Percentiles rank a stretch among this genome's conserved stretches.
These are phyloP conservation scores for Arthrinium puccinioides DNA, from an alignment of 2,329 filamentous ascomycete species.

Conservation along the genomic window DNA sequence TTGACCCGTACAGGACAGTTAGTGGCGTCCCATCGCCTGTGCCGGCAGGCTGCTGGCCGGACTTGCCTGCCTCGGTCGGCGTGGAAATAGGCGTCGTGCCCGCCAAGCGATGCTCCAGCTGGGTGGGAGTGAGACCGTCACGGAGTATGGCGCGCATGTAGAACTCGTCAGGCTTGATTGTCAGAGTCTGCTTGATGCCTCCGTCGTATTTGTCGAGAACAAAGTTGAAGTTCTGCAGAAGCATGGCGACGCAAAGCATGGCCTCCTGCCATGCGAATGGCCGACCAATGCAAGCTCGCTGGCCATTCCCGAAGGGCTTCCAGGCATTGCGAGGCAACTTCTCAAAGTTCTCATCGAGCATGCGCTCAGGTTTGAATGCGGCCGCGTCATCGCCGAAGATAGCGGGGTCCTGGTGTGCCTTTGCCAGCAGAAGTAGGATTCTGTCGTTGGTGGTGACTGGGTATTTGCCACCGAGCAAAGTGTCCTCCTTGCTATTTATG, in stretches of 20 bases:
- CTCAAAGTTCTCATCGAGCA: slow-evolving; percentile 46
- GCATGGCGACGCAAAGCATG: slow-evolving; percentile 40
- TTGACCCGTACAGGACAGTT: slow-evolving; percentile 66
- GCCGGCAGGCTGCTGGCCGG: neutral
- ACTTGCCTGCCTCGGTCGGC: neutral
- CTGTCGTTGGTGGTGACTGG: slow-evolving; percentile 34
- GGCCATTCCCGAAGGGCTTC: slow-evolving; percentile 49
- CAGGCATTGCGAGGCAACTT: slow-evolving; percentile 29
- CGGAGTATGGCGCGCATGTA: slow-evolving; percentile 42
- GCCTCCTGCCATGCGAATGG: slow-evolving; percentile 49
- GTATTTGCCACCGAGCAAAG: slow-evolving; percentile 47
- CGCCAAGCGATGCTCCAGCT: slow-evolving; percentile 37
- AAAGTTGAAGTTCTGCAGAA: slow-evolving; percentile 68
- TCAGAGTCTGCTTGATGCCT: slow-evolving; percentile 3
- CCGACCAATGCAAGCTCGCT: slow-evolving; percentile 44
- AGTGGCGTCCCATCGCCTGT: slow-evolving; percentile 32
- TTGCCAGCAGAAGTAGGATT: slow-evolving; percentile 36
- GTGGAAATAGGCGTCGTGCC: slow-evolving; percentile 3
- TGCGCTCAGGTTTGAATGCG: slow-evolving; percentile 53
- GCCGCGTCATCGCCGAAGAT: slow-evolving; percentile 51
- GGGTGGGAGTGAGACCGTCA: slow-evolving; percentile 33
- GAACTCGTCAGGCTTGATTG: slow-evolving; percentile 24
- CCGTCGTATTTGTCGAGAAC: slow-evolving; percentile 54
- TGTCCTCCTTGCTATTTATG: slow-evolving; percentile 31
- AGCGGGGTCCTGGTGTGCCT: slow-evolving; percentile 45